Conservation (phyloP, 495 filamentous ascomycete species). For the Lasiosphaeria hispida region DNA sequence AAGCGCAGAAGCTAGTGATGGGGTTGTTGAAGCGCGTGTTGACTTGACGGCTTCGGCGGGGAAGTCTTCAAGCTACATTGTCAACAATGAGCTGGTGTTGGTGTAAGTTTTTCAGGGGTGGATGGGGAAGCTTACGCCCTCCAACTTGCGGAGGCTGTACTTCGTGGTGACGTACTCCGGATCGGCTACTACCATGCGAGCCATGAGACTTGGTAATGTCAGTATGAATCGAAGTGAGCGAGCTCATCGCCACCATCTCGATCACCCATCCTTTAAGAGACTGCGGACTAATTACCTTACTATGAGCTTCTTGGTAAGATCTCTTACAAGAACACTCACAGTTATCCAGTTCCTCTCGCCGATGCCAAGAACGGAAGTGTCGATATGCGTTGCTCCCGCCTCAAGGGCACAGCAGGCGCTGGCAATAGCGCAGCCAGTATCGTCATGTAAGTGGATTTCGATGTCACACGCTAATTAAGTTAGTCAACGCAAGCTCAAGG, state of each 20-base stretch:
- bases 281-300: neutral
- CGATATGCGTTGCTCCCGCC: conserved; percentile 60
- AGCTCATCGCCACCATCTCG: too few relatives aligned
- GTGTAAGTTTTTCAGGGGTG: neutral
- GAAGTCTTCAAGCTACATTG: conserved; percentile 63
- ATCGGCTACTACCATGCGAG: conserved; percentile 71
- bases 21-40: conserved; percentile 79
- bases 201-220: conserved; percentile 64
- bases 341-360: conserved; percentile 74
- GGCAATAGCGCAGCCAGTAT: conserved; percentile 72
- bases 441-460: conserved; percentile 70
- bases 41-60: conserved; percentile 71
- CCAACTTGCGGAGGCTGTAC: conserved; percentile 73
- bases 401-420: conserved; percentile 69
- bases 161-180: conserved; percentile 71
- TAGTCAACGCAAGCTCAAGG: neutral
- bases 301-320: neutral
- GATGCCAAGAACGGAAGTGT: conserved; percentile 41
- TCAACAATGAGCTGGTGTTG: neutral
- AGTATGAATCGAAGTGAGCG: neutral
- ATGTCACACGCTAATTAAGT: conserved; percentile 37
- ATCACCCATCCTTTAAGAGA: neutral
- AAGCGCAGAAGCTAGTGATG: conserved; percentile 87
- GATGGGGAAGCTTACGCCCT: conserved; percentile 39
- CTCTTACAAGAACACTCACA: neutral